These are phyloP conservation scores for Coniochaeta ligniaria DNA, from an alignment of 2,329 filamentous ascomycete genomes.

Conservation along the genomic window DNA sequence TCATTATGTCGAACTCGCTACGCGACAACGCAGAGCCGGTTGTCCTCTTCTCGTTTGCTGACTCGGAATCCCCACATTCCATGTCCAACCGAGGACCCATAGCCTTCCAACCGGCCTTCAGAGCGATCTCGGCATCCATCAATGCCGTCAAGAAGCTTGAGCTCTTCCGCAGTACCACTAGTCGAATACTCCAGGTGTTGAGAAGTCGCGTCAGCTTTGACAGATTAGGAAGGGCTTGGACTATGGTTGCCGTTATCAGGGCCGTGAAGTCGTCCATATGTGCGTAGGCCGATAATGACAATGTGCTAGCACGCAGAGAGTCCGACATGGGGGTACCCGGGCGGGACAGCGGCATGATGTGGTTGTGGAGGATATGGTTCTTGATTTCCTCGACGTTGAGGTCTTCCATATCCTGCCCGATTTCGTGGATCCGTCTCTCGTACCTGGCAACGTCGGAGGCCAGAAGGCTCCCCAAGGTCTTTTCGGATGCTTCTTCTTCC, in stretches of 20 bases:
- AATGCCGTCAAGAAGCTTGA: conserved; percentile 62
- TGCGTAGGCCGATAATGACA: conserved; percentile 46
- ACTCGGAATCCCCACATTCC: not conserved
- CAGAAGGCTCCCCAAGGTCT: conserved; percentile 61
- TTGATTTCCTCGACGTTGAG: conserved; percentile 84
- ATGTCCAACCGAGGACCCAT: conserved; percentile 26
- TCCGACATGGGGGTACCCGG: conserved; percentile 38
- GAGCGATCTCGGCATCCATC: conserved; percentile 55
- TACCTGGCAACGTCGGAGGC: conserved; percentile 58
- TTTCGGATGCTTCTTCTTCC: conserved; percentile 8
- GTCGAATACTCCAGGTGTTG: conserved; percentile 68
- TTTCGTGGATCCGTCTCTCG: conserved; percentile 67
- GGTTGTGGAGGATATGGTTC: conserved; percentile 73
- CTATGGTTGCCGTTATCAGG: conserved; percentile 80
- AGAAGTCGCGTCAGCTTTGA: conserved; percentile 68
- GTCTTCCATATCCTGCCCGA: conserved; percentile 60
- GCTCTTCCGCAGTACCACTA: conserved; percentile 67
- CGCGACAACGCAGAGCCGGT: conserved; percentile 23
- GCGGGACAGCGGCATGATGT: conserved; percentile 57
- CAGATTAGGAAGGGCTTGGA: conserved; percentile 80
- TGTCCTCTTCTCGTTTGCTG: not conserved
- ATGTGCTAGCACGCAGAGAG: conserved; percentile 33
- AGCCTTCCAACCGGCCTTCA: conserved; percentile 60
- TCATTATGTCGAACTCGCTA: conserved; percentile 51
- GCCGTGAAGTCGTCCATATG: conserved; percentile 86